Conservation (phyloP, 2,329 filamentous ascomycete genomes). For the Nannizzia gypsea region DNA sequence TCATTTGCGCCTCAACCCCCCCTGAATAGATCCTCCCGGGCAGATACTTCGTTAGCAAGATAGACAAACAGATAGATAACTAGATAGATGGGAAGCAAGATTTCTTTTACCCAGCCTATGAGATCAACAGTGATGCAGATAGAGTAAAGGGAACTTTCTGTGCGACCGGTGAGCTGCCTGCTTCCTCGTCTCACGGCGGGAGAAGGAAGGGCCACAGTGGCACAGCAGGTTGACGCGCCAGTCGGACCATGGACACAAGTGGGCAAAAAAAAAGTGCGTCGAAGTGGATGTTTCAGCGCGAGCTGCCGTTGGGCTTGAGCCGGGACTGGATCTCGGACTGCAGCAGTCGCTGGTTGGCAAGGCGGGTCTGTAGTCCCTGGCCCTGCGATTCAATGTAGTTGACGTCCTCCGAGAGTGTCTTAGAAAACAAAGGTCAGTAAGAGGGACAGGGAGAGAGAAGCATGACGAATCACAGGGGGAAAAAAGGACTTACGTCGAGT, state of each 20-base stretch:
- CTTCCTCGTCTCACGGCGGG: neutral
- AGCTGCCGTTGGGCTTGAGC: constrained; percentile 65
- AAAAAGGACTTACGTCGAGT: constrained; percentile 56
- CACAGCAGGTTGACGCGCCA: constrained; percentile 2
- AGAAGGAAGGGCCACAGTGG: neutral
- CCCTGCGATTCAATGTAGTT: constrained; percentile 95
- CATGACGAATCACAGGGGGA: neutral
- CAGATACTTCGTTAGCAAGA: neutral
- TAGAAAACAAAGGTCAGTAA: constrained; percentile 26
- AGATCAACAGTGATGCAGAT: neutral
- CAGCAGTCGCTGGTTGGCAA: constrained; percentile 88
- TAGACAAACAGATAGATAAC: too few species aligned
- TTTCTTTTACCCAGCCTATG: neutral
- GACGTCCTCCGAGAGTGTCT: constrained; percentile 91
- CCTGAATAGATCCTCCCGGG: neutral
- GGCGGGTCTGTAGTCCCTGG: constrained; percentile 92
- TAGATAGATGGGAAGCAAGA: neutral
- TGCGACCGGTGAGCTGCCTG: neutral
- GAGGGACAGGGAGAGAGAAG: neutral
- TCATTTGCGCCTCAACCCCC: neutral
- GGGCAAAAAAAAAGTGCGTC: neutral
- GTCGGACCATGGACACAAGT: neutral
- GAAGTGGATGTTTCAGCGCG: neutral
- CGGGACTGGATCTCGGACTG: constrained; percentile 80
- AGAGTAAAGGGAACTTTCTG: neutral